Conservation (phyloP, 1,284 basidiomycete genomes). For the Mixia osmundae region DNA sequence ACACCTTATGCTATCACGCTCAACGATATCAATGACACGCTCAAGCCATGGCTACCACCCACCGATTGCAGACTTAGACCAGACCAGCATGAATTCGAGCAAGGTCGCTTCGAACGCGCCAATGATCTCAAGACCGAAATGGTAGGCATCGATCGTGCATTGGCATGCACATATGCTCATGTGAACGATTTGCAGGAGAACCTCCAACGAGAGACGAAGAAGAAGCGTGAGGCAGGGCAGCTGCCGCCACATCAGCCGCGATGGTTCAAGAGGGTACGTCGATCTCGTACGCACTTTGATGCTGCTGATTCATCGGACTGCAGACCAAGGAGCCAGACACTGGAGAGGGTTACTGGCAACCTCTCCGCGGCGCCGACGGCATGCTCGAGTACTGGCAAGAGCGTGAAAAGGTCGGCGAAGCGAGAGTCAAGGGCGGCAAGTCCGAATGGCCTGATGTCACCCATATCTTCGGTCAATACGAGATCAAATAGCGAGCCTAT, state of each 20-base stretch:
- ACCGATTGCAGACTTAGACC: constrained; percentile 86
- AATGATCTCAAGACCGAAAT: constrained; percentile 66
- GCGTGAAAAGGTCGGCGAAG: constrained; percentile 40
- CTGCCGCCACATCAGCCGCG: constrained; percentile 50
- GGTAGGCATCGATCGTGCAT: too few species aligned
- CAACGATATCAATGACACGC: constrained; percentile 48
- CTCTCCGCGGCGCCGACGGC: constrained; percentile 31
- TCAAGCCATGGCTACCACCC: constrained; percentile 52
- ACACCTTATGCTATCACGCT: constrained; percentile 85
- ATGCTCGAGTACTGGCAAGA: constrained; percentile 61
- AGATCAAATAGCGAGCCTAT: too few species aligned
- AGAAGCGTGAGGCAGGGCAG: constrained; percentile 50
- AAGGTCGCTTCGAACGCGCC: constrained; percentile 37
- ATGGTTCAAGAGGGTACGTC: constrained; percentile 21
- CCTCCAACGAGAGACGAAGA: constrained; percentile 53
- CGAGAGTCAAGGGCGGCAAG: constrained; percentile 18
- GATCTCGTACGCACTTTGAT: neutral
- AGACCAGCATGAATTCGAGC: constrained; percentile 49
- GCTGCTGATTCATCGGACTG: constrained; percentile 36
- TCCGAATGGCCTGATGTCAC: constrained; percentile 45
- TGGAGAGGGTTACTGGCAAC: constrained; percentile 62
- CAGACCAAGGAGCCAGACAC: constrained; percentile 54
- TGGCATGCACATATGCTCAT: too few species aligned
- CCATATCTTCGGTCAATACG: constrained; percentile 35
- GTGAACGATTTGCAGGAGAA: too few species aligned